Conservation (phyloP, 225 moss, liverwort and hornwort genomes). For the Neckera pumila region DNA sequence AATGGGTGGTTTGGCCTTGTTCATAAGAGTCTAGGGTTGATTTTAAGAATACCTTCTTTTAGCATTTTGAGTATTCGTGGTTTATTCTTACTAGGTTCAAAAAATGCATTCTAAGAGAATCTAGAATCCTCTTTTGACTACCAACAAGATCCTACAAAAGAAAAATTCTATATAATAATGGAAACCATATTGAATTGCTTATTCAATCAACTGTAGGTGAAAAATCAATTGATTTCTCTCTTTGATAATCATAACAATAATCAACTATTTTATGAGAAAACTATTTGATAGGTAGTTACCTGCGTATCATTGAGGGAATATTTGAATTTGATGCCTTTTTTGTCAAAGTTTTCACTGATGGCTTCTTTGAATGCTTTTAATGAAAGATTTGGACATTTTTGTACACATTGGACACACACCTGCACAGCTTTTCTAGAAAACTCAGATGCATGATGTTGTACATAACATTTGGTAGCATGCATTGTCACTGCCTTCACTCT, state of each 20-base stretch:
- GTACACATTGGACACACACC: constrained; percentile 13
- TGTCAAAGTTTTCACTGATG: constrained; percentile 29
- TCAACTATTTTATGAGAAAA: background rate
- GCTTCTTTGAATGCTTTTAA: constrained; percentile 30
- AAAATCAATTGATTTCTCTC: no score
- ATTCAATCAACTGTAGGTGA: accelerated
- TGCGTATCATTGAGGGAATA: constrained; percentile 17
- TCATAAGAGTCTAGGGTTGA: background rate
- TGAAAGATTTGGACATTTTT: constrained; percentile 25
- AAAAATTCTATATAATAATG: background rate
- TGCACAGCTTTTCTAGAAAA: background rate
- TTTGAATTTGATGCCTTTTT: constrained; percentile 13
- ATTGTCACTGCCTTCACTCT: no score
- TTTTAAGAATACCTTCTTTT: background rate
- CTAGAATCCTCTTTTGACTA: background rate
- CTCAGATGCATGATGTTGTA: no score
- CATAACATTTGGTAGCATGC: no score
- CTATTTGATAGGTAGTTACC: background rate
- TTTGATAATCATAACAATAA: background rate
- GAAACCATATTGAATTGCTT: background rate
- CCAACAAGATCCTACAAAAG: background rate
- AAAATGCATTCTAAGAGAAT: background rate
- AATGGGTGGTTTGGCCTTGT: no score
- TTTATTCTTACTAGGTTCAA: background rate
- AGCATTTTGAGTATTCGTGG: background rate